Conservation (phyloP, 768 basidiomycete genomes). For the Boletus sensibilis region DNA sequence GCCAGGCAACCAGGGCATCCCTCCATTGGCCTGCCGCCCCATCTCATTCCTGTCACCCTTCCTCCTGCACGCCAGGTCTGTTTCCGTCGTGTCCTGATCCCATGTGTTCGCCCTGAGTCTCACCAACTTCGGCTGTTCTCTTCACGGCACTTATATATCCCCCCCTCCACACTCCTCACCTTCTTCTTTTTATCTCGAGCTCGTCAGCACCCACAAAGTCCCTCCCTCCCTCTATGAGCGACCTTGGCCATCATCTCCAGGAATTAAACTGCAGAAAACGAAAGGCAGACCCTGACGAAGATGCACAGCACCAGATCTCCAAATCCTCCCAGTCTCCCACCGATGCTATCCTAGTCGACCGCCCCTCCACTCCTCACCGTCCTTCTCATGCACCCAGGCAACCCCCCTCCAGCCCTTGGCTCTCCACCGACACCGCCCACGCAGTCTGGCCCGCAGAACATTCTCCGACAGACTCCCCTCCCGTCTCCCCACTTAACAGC, state of each 20-base stretch:
- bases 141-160: conserved; percentile 35
- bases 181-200: conserved; percentile 15
- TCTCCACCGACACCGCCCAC: conserved; percentile 29
- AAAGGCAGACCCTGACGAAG: conserved; percentile 58
- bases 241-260: conserved; percentile 54
- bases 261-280: conserved; percentile 60
- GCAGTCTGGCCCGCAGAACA: conserved; percentile 42
- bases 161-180: conserved; percentile 11
- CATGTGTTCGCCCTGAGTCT: conserved; percentile 37
- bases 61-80: conserved; percentile 15
- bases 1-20: conserved; percentile 31
- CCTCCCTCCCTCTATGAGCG: conserved; percentile 49
- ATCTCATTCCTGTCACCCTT: background rate
- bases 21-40: conserved; percentile 1
- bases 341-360: conserved; percentile 38
- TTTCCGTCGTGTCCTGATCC: conserved; percentile 27
- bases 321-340: conserved; percentile 27
- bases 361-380: conserved; percentile 28
- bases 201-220: conserved; percentile 14
- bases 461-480: conserved; percentile 33
- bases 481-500: conserved; percentile 42
- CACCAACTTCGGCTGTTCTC: conserved; percentile 20
- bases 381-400: conserved; percentile 41
- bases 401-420: conserved; percentile 34
- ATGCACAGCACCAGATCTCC: conserved; percentile 31